Base-by-base conservation (phyloP, 805 yeast species). In the Hanseniaspora jakobsenii region DNA sequence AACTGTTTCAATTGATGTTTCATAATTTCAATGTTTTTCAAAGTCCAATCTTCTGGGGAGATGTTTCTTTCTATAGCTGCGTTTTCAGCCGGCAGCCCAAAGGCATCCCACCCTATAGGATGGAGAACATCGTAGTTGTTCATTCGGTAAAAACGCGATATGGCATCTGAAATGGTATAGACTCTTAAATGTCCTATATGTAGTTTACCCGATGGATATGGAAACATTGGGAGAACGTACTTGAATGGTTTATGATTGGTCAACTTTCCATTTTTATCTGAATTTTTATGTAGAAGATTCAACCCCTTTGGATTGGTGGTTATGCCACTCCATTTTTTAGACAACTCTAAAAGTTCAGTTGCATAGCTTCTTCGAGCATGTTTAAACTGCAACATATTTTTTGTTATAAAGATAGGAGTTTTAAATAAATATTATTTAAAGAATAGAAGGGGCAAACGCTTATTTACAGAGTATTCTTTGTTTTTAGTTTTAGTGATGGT, bases 51-150 rank as follows among this genome's bases (percentile, higher is more conserved):
- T 0, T 75, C 72, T 0, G 98, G 96, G 50, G 75, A 75, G 10
- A 84, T 69, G 1, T 76, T 75, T 49, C 94, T 65, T 59, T 87
- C 95, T 24, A 85, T 78, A 0, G 98, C 98, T 0, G 98, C 98
- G 60, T 91, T 91, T 59, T 91, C 98, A 1, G 98, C 98, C 0
- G 98, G 98, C 22, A 91, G 66, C 1, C 98, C 98, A 68, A 91
- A 91, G 0, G 97, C 94, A 66, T 91, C 98, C 96, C 96, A 91
- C 0, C 98, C 98, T 94, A 91, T 87, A 0, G 97, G 96, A 57
- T 91, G 95, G 2, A 89, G 67, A 12, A 89, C 95, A 30, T 77
- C 64, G 52, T 69, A 72, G 1, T 95, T 95, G 40, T 71, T 73
- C 62, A 83, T 70, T 50, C 91, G 67, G 51, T 83, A 73, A 59